Evolutionary conservation across 805 yeast species (phyloP), one percentile per base, ranked within the genome.

Genomic region (Nakazawaea ambrosiae): DNA sequence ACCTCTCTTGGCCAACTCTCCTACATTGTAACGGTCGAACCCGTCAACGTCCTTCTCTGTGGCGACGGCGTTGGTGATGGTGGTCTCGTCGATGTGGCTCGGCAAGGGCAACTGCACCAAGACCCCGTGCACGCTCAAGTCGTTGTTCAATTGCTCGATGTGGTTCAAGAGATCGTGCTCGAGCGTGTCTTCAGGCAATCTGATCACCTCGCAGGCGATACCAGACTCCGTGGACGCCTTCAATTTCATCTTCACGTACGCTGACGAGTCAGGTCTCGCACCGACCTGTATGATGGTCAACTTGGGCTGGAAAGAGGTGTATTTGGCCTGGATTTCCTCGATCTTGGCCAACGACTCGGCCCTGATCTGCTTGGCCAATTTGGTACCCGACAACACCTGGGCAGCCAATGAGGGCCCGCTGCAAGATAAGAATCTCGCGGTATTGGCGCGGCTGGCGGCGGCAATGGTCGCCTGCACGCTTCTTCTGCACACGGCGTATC

Each of bases 11-110:
- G 89, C 75, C 42, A 90, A 70, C 55, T 90, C 97, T 43, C 97
- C 97, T 40, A 86, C 78, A 58, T 92, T 92, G 51, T 68, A 71
- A 39, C 88, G 78, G 30, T 89, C 92, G 53, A 90, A 92, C 2
- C 98, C 98, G 58, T 90, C 98, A 33, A 92, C 96, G 53, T 90
- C 98, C 63, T 90, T 90, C 31, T 72, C 77, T 12, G 84, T 73
- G 9, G 69, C 61, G n/a, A 90, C 97, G 2, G 88, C 70, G 51
- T 81, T 78, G 33, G 97, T 92, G 48, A 92, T 70, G 33, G 61
- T 59, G 32, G 81, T 77, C 65, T 90, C 97, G 55, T 84, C 75
- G 41, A 89, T 67, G 52, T 79, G 84, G 22, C 62, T 57, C 24
- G 97, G 98, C 40, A 90, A 65, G 4, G 98, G 98, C 46, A 90